Evolutionary conservation across 2,329 filamentous ascomycete species (phyloP).

Genomic region (Apiospora malaysiana): DNA sequence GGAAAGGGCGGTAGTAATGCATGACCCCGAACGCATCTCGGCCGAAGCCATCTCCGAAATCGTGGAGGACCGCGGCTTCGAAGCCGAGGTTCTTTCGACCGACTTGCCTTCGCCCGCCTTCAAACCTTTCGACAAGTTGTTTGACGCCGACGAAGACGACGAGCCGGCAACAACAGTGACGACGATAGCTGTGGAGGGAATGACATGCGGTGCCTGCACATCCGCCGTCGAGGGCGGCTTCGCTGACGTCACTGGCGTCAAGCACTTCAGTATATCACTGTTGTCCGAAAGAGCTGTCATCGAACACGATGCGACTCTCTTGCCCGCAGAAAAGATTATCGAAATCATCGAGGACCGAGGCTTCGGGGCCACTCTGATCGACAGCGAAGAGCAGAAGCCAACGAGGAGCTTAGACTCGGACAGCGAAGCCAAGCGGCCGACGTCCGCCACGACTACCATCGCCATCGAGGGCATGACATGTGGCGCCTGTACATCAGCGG

Average conservation of each 20-base stretch:
- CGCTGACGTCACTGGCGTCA: constrained; percentile 74
- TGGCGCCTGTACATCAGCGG: constrained; percentile 91
- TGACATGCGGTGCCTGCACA: constrained; percentile 92
- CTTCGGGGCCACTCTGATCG: constrained; percentile 80
- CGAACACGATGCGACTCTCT: constrained; percentile 70
- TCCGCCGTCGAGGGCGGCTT: constrained; percentile 84
- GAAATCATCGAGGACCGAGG: constrained; percentile 74
- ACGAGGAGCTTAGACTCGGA: constrained; percentile 41
- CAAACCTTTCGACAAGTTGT: constrained; percentile 44
- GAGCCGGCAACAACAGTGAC: constrained; percentile 62
- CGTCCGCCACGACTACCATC: constrained; percentile 76
- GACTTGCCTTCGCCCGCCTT: constrained; percentile 67
- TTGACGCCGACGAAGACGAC: constrained; percentile 45
- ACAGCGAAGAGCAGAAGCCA: constrained; percentile 62
- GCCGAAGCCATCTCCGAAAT: constrained; percentile 81
- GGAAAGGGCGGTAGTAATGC: constrained; percentile 92
- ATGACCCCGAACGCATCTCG: constrained; percentile 77
- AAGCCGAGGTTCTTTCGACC: constrained; percentile 85
- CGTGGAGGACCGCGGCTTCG: constrained; percentile 91
- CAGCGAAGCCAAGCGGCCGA: constrained; percentile 42
- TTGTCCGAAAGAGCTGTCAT: constrained; percentile 86
- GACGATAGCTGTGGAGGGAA: constrained; percentile 80
- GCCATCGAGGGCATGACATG: constrained; percentile 97
- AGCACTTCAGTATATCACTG: constrained; percentile 80
- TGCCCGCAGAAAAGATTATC: constrained; percentile 59